Percentiles rank a stretch among this genome's conserved stretches.
phyloP scores from a whole-genome alignment of 202 grass and related monocot genomes.

The Schoenoplectus tabernaemontani region DNA sequence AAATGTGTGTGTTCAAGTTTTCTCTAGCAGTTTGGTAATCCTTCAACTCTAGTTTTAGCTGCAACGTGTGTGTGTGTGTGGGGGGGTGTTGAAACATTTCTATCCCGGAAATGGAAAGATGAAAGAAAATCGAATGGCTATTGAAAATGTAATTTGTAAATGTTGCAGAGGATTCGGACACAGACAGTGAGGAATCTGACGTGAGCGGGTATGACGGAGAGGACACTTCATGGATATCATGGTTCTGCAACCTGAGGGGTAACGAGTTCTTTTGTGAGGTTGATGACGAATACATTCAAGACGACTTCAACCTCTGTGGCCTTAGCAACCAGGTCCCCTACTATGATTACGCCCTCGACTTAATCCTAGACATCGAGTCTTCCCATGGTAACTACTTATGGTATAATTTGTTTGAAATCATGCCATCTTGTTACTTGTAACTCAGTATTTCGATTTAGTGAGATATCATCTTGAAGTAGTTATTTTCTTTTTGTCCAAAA shows the following conservation, averaged over 20 bases:
- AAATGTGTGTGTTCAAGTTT: background rate
- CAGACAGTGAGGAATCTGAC: conserved; percentile 84
- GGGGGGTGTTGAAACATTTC: background rate
- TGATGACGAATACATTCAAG: conserved; percentile 93
- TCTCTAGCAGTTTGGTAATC: background rate
- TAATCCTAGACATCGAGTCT: conserved; percentile 93
- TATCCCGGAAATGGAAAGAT: background rate
- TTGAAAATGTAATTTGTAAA: conserved; percentile 13
- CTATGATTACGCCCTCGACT: conserved; percentile 91
- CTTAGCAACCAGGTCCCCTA: conserved; percentile 88
- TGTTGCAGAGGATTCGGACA: conserved; percentile 60
- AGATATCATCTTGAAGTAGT: background rate
- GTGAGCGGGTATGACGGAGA: conserved; percentile 85
- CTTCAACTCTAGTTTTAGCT: too few relatives aligned
- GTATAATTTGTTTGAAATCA: background rate
- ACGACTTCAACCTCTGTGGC: conserved; percentile 96
- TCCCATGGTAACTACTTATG: conserved; percentile 51
- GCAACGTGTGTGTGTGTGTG: too few relatives aligned
- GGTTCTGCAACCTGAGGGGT: conserved; percentile 85
- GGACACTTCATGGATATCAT: conserved; percentile 92
- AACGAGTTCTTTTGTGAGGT: conserved; percentile 98
- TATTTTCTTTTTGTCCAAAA: background rate
- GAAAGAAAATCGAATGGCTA: background rate
- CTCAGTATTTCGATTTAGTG: background rate
- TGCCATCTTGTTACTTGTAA: background rate